Evolutionary conservation across 805 yeast genomes (phyloP), one percentile per base, ranked within the genome.

Genomic region (Kuraishia molischiana): DNA sequence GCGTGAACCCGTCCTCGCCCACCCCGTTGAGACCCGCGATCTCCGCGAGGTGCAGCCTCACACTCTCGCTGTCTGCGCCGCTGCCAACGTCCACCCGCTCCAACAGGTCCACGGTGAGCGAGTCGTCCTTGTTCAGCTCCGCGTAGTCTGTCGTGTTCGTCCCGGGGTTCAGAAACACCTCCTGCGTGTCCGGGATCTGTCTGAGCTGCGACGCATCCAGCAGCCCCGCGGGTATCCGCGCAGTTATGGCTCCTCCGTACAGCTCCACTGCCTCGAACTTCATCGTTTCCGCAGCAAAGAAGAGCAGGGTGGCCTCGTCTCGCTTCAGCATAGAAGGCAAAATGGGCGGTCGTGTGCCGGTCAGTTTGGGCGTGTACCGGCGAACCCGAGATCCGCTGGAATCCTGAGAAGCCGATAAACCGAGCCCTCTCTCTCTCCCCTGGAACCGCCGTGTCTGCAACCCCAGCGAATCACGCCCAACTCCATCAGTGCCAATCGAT

Each of bases 101-200:
- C 44, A 82, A 54, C 13, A 82, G 53, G 43, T 82, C 92, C 15
- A 82, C 51, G n/a, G 82, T 76, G 8, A 81, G 52, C 14, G 82
- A 71, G 45, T 70, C 76, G 38, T 77, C 73, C 34, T 58, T 47
- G 30, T 58, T 56, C 34, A 66, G 51, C 36, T 44, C 48, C 35
- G 50, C 40, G 19, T 43, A 34, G 18, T 46, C 44, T 13, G 45
- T 37, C 9, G 53, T 38, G 37, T 45, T 47, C 9, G 31, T 31
- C 2, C 62, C 47, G 11, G 57, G 50, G 36, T 68, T 69, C 3
- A 89, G 75, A 55, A 72, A 92, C 19, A 90, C 96, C 55, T 90
- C 98, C 54, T 92, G 97, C 1, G 87, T 78, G 51, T 92, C 97
- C 0, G 98, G 97, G 3, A 92, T 74, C 42, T 85, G 85, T 40